Conservation (phyloP, 805 yeast species). For the Lachancea sp. region DNA sequence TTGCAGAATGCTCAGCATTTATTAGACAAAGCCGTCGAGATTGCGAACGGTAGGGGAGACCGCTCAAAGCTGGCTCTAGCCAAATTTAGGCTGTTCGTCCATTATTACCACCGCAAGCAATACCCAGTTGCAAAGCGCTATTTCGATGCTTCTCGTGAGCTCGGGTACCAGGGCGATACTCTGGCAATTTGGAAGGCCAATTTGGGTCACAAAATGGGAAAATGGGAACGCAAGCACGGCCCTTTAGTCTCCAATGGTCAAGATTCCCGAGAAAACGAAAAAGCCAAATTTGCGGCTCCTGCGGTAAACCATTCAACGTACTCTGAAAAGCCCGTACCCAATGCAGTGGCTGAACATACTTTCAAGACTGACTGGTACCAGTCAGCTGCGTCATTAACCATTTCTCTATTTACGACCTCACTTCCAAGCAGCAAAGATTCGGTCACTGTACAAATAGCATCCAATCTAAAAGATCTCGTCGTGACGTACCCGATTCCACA, state of each 20-base stretch:
- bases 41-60: constrained; percentile 43
- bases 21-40: constrained; percentile 36
- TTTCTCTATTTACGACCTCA: constrained; percentile 66
- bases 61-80: constrained; percentile 42
- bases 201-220: constrained; percentile 2
- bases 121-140: constrained; percentile 37
- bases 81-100: constrained; percentile 44
- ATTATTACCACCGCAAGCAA: constrained; percentile 40
- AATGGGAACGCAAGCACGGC: constrained; percentile 6
- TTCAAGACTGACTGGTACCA: constrained; percentile 72
- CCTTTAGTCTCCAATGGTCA: neutral
- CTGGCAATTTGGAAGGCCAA: constrained; percentile 40
- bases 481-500: constrained; percentile 16
- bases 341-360: neutral
- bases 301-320: no score
- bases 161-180: constrained; percentile 41
- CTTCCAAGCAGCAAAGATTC: constrained; percentile 41
- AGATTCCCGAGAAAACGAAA: neutral
- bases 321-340: neutral
- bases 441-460: constrained; percentile 37
- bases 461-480: constrained; percentile 34
- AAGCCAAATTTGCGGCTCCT: neutral
- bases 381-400: constrained; percentile 45
- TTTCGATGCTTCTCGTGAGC: constrained; percentile 39
- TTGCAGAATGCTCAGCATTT: constrained; percentile 35